A percentile compares a stretch with the other conserved stretches of the same genome.
phyloP scores from a whole-genome alignment of 495 filamentous ascomycete species.

The Penicillium cosmopolitanum region DNA sequence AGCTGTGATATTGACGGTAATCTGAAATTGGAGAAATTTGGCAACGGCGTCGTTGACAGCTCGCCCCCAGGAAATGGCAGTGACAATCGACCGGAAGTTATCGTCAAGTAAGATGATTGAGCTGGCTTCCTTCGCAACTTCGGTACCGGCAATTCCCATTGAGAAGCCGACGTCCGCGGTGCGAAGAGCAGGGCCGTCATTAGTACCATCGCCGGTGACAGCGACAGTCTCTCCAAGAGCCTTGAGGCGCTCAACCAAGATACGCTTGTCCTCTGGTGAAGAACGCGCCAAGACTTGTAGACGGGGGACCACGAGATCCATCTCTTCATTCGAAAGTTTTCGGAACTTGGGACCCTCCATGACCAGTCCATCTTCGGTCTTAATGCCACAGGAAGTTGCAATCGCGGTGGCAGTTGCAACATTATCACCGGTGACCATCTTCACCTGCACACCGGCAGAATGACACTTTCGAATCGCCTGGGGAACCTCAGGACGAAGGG shows the following conservation, averaged over 20 bases:
- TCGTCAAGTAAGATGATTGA: conserved; percentile 92
- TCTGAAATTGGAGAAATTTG: conserved; percentile 90
- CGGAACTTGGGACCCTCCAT: conserved; percentile 88
- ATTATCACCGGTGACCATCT: conserved; percentile 92
- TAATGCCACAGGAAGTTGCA: conserved; percentile 81
- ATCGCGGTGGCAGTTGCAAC: conserved; percentile 80
- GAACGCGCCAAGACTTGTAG: conserved; percentile 86
- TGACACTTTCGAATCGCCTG: conserved; percentile 76
- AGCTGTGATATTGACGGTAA: conserved; percentile 90
- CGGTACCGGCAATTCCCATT: conserved; percentile 89
- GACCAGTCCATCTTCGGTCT: conserved; percentile 69
- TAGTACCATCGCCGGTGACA: conserved; percentile 88
- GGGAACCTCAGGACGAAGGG: conserved; percentile 71
- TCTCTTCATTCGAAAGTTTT: conserved; percentile 68
- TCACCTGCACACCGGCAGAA: conserved; percentile 77
- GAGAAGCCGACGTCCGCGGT: conserved; percentile 89
- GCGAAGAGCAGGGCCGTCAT: conserved; percentile 85
- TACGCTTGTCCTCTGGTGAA: conserved; percentile 85
- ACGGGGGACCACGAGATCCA: conserved; percentile 71
- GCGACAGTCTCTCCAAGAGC: conserved; percentile 78
- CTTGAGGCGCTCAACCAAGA: conserved; percentile 75
- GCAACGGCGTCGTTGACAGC: conserved; percentile 90
- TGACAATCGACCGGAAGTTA: conserved; percentile 87
- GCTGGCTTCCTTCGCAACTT: conserved; percentile 92
- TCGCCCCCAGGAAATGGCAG: conserved; percentile 87